Evolutionary conservation across 352 stramenopile species (phyloP), one percentile per base, ranked within the genome.

Genomic region (Phytophthora pini): DNA sequence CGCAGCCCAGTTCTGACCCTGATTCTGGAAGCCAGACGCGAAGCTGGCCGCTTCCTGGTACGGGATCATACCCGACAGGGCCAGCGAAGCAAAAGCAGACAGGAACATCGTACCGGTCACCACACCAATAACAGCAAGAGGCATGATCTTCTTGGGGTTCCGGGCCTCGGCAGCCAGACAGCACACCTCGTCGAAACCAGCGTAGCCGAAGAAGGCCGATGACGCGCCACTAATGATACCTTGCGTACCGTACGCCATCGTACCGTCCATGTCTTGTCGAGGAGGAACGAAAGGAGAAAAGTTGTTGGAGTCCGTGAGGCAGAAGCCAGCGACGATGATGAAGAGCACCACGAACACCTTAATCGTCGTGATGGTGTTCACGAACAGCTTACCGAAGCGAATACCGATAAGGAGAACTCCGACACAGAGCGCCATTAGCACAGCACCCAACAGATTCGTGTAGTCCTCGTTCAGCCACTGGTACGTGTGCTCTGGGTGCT

Each of bases 141-240:
- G 90, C 71, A 97, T 87, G 65, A 93, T 87, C 50, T 76, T 82
- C 40, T 81, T 75, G 6, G 86, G 83, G 72, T 95, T 85, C 56
- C 88, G 80, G 7, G 80, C 79, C 56, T 95, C 87, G n/a, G 84
- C 86, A 12, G 90, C 88, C 4, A 98, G 65, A 64, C 91, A 98
- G 65, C 90, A 97, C 24, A 98, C 86, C 61, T 98, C 93, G 72
- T 99, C 95, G 65, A 98, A 99, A 13, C 95, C 95, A 26, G 98
- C 77, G 61, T 95, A 98, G 12, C 93, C 94, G 71, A 98, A 98
- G 77, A 98, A 98, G 6, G 88, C 92, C 11, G 88, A 87, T 12
- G 92, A 92, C 6, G 88, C 78, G 17, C 89, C 91, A 13, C 68
- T 76, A 52, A 98, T 79, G 49, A 98, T 70, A 17, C 87, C 87